Percentiles rank a stretch among this genome's conserved stretches.
phyloP scores from a whole-genome alignment of 148 eudicot species.

The Selenicereus undatus region DNA sequence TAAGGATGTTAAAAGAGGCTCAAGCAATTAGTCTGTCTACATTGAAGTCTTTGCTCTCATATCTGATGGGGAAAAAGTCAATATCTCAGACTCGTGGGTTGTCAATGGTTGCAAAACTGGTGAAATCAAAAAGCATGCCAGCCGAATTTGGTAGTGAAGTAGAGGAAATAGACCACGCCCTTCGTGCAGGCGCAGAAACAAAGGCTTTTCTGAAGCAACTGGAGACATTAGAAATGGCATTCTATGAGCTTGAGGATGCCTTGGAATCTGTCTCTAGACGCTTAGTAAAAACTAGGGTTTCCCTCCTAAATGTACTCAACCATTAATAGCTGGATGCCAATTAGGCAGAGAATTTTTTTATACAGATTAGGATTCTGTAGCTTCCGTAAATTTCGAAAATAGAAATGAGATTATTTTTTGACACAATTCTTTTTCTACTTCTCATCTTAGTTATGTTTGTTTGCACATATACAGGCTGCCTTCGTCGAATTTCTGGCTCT shows the following conservation, averaged over 20 bases:
- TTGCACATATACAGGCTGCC: not conserved
- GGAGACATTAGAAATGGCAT: conserved; percentile 18
- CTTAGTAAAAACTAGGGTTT: conserved; percentile 37
- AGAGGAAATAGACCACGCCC: conserved; percentile 20
- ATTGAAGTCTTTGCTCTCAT: conserved; percentile 30
- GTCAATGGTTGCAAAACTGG: conserved; percentile 34
- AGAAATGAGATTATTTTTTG: not conserved
- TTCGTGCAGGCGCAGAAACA: conserved; percentile 12
- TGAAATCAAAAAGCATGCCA: conserved; percentile 14
- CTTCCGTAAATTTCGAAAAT: not conserved
- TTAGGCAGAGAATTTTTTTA: conserved; percentile 11
- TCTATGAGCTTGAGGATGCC: conserved; percentile 25
- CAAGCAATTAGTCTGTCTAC: conserved; percentile 24
- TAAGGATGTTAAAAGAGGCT: conserved; percentile 31
- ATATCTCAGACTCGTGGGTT: conserved; percentile 21
- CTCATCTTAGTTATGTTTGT: not conserved
- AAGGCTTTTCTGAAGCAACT: conserved; percentile 19
- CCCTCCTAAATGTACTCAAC: conserved; percentile 37
- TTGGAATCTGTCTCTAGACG: conserved; percentile 27
- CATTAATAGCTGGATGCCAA: conserved; percentile 4
- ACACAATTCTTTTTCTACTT: not conserved
- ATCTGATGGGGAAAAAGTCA: conserved; percentile 24
- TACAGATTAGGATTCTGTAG: not conserved
- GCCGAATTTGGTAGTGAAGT: conserved; percentile 16
- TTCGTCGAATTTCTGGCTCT: too few relatives aligned